Conservation (phyloP, 2,329 filamentous ascomycete species). For the Fusarium sp. region DNA sequence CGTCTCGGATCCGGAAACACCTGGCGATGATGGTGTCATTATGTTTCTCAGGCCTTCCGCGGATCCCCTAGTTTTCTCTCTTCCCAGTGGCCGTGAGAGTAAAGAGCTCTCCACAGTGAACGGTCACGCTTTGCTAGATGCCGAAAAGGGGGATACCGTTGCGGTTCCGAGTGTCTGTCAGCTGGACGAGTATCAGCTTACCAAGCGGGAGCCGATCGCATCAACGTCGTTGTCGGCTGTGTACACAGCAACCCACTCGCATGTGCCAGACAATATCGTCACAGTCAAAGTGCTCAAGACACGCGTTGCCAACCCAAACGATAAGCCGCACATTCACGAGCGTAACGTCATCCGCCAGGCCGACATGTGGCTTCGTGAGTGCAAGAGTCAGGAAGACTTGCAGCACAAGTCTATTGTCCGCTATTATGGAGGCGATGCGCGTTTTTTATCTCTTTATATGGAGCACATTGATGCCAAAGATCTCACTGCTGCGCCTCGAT, state of each 20-base stretch:
- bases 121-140: conserved; percentile 61
- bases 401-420: conserved; percentile 66
- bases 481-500: conserved; percentile 58
- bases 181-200: conserved; percentile 63
- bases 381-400: conserved; percentile 63
- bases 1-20: conserved; percentile 44
- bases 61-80: conserved; percentile 61
- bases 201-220: conserved; percentile 65
- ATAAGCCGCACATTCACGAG: conserved; percentile 60
- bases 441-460: conserved; percentile 69
- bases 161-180: conserved; percentile 60
- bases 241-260: conserved; percentile 63
- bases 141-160: conserved; percentile 59
- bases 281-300: conserved; percentile 71
- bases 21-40: conserved; percentile 59
- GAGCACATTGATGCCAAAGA: conserved; percentile 67
- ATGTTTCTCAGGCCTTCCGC: conserved; percentile 62
- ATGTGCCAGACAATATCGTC: conserved; percentile 62
- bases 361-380: conserved; percentile 68
- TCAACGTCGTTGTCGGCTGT: conserved; percentile 64
- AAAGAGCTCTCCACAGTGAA: conserved; percentile 58
- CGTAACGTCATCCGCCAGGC: conserved; percentile 67
- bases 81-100: conserved; percentile 57
- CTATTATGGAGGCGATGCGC: conserved; percentile 67
- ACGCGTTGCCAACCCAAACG: conserved; percentile 50